These are phyloP conservation scores for Hyphopichia fennica DNA, from an alignment of 1,139 yeast species.

Conservation along the genomic window DNA sequence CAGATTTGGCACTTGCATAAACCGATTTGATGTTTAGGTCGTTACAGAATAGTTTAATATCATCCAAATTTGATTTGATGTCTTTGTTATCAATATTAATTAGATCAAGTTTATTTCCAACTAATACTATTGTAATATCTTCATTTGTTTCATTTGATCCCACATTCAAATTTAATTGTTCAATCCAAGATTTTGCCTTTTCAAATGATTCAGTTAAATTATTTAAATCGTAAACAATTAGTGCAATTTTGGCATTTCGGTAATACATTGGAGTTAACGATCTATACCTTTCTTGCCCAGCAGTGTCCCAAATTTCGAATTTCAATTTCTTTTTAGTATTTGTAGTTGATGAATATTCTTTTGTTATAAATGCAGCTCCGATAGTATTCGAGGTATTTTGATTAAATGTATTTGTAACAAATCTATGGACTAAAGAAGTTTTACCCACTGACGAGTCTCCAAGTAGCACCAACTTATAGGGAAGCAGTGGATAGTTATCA, in stretches of 20 bases:
- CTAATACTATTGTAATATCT: slow-evolving; percentile 23
- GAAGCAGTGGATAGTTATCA: slow-evolving; percentile 14
- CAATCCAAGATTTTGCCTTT: slow-evolving; percentile 47
- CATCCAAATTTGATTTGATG: slow-evolving; percentile 1
- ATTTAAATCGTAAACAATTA: slow-evolving; percentile 37
- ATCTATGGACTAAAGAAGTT: slow-evolving; percentile 46
- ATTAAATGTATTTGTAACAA: slow-evolving; percentile 37
- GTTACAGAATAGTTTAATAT: slow-evolving; percentile 13
- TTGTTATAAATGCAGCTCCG: slow-evolving; percentile 51
- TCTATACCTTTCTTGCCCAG: slow-evolving; percentile 51
- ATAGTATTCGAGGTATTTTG: slow-evolving; percentile 44
- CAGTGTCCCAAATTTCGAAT: slow-evolving; percentile 55
- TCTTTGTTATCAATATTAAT: slow-evolving; percentile 3
- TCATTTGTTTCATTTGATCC: slow-evolving; percentile 12
- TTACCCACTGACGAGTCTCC: slow-evolving; percentile 53
- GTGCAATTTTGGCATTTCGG: slow-evolving; percentile 45
- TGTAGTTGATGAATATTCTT: slow-evolving; percentile 22
- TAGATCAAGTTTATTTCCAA: slow-evolving; percentile 38
- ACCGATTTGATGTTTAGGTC: slow-evolving; percentile 19
- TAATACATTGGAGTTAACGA: slow-evolving; percentile 53
- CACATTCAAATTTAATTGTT: slow-evolving; percentile 35
- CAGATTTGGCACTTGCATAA: slow-evolving; percentile 49
- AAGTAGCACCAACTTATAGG: slow-evolving; percentile 41
- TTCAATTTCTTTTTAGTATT: slow-evolving; percentile 21
- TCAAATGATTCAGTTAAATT: slow-evolving; percentile 33